Evolutionary conservation across 495 filamentous ascomycete genomes (phyloP).

Genomic region (Friedmanniomyces endolithicus): DNA sequence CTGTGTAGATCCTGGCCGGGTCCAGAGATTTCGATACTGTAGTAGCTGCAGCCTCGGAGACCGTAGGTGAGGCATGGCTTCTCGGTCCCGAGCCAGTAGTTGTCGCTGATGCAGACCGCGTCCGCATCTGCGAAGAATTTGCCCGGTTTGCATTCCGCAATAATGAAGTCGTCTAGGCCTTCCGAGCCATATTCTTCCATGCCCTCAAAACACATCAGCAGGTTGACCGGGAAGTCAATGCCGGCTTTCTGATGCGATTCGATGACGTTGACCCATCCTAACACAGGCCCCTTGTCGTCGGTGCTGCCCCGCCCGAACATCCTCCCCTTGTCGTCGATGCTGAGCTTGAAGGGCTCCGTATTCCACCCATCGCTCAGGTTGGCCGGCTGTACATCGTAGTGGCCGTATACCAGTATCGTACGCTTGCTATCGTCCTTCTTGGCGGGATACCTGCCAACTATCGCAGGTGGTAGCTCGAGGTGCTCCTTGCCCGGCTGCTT

Average conservation of each 20-base stretch:
- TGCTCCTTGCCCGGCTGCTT: slow-evolving; percentile 82
- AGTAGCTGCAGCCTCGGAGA: slow-evolving; percentile 95
- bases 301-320: slow-evolving; percentile 96
- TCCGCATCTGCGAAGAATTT: slow-evolving; percentile 87
- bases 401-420: slow-evolving; percentile 91
- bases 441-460: slow-evolving; percentile 64
- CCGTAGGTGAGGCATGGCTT: slow-evolving; percentile 97
- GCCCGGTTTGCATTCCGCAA: slow-evolving; percentile 60
- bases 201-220: slow-evolving; percentile 99
- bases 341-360: slow-evolving; percentile 85
- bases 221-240: slow-evolving; percentile 89
- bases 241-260: slow-evolving; percentile 93
- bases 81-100: slow-evolving; percentile 99
- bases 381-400: slow-evolving; percentile 98
- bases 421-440: slow-evolving; percentile 82
- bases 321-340: slow-evolving; percentile 73
- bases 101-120: slow-evolving; percentile 96
- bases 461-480: slow-evolving; percentile 82
- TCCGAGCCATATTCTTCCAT: slow-evolving; percentile 99
- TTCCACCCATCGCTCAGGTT: slow-evolving; percentile 89
- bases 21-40: slow-evolving; percentile 73
- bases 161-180: slow-evolving; percentile 88
- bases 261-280: slow-evolving; percentile 96
- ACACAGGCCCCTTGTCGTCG: slow-evolving; percentile 95
- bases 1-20: slow-evolving; percentile 90